Base-by-base conservation (phyloP, 495 filamentous ascomycete species). In the Trichoderma orchidacearum region DNA sequence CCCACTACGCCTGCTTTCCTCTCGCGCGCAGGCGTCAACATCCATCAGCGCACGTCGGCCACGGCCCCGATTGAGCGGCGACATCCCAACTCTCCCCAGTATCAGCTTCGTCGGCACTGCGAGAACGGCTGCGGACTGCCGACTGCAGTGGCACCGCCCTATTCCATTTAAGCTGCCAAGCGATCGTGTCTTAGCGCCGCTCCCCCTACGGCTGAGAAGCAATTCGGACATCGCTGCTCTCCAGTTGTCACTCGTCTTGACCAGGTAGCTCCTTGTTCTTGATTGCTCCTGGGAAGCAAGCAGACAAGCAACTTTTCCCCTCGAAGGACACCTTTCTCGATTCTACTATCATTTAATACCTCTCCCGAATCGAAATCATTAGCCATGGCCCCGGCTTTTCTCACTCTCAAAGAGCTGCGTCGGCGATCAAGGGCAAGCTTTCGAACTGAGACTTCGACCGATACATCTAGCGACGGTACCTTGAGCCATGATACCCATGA, bases 391-490 rank as follows among this genome's bases (percentile, higher is more conserved):
- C 75, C 75, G n/a, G 72, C 85, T 36, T 89, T 95, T 66, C 77
- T 94, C 29, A 75, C 67, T 53, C 67, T 77, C 68, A 89, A 84
- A 66, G 80, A 87, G 60, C 70, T 95, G 52, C 84, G 87, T 60
- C 80, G 89, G 61, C 82, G 82, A 56, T 86, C 86, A 61, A 83
- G 75, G 64, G 78, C 84, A 55, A 84, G 75, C 72, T 80, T 87
- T 69, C 72, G 72, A 54, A 75, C 78, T 29, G 74, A 75, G 38
- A 79, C 45, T 8, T 34, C 80, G 23, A 77, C 75, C 50, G 77
- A 80, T 54, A 65, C 65, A 23, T 77, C 81, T 13, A 80, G 76
- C 62, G 70, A 74, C 52, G 67, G 71, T 41, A 70, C 66, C 11
- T 71, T 77, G 5, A 80, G 79, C 60, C 70, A 81, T 23, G 57